Evolutionary conservation across 495 filamentous ascomycete genomes (phyloP).

Genomic region (Aspergillus incahuasiensis): DNA sequence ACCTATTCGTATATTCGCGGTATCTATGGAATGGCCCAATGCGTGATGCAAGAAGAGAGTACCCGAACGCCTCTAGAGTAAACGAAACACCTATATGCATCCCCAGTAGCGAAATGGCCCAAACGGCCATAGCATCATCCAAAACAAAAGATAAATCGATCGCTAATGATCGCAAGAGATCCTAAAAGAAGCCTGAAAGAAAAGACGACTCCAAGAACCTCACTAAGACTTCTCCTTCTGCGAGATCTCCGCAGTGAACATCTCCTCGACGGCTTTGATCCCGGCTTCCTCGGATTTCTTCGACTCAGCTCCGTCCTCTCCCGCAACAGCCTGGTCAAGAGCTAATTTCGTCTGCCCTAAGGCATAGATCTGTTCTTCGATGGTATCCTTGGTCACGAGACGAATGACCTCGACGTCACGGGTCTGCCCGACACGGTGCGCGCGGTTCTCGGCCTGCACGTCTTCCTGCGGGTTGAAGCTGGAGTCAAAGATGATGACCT

Average conservation of each 20-base stretch:
- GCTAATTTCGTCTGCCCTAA: slow-evolving; percentile 87
- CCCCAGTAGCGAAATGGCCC: neutral
- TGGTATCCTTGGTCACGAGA: slow-evolving; percentile 75
- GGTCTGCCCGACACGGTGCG: slow-evolving; percentile 89
- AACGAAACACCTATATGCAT: neutral
- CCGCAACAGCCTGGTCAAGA: slow-evolving; percentile 80
- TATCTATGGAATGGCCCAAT: neutral
- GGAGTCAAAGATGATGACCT: slow-evolving; percentile 95
- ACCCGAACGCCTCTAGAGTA: slow-evolving; percentile 2
- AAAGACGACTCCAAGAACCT: neutral
- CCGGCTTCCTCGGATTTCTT: slow-evolving; percentile 54
- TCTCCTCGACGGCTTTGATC: slow-evolving; percentile 59
- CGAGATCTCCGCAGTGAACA: slow-evolving; percentile 46
- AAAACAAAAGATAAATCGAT: neutral
- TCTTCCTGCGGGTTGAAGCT: slow-evolving; percentile 97
- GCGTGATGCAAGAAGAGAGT: neutral
- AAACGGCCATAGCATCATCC: neutral
- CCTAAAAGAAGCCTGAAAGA: neutral
- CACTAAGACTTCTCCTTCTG: slow-evolving; percentile 9
- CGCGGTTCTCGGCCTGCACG: slow-evolving; percentile 92
- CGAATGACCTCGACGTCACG: slow-evolving; percentile 81
- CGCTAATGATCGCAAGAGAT: neutral
- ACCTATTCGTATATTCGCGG: neutral
- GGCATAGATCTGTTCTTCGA: slow-evolving; percentile 89
- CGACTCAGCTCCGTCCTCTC: slow-evolving; percentile 46